phyloP scores from a whole-genome alignment of 352 stramenopile species.

The Aphanomyces euteiches region DNA sequence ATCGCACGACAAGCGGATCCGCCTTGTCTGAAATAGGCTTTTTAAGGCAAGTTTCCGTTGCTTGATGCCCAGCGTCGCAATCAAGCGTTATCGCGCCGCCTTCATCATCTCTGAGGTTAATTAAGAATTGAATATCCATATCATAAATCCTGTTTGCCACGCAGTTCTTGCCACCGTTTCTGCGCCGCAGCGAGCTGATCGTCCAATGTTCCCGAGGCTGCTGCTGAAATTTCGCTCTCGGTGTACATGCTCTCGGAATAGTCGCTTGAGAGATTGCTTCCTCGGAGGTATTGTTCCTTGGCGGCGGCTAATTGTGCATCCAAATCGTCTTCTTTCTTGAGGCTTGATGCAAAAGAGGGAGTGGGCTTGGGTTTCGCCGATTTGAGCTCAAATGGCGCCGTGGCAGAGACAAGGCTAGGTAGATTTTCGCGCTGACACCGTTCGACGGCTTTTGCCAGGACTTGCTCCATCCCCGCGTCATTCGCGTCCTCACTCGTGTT shows the following conservation, averaged over 20 bases:
- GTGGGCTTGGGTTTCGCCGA: not conserved
- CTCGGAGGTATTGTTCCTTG: not conserved
- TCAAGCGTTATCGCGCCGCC: too few relatives aligned
- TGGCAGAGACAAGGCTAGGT: not conserved
- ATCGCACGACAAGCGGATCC: too few relatives aligned
- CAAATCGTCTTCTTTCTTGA: constrained; percentile 1
- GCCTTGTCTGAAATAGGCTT: too few relatives aligned
- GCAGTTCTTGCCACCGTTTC: too few relatives aligned
- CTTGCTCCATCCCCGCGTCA: not conserved
- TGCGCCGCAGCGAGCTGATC: too few relatives aligned
- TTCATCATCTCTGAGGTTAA: too few relatives aligned
- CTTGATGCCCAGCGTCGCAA: too few relatives aligned
- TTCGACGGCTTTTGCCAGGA: not conserved
- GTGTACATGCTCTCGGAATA: constrained; percentile 4
- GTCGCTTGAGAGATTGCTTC: constrained; percentile 1
- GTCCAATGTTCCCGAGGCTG: not conserved
- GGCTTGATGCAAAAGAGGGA: not conserved
- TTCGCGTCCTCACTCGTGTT: not conserved
- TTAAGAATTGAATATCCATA: too few relatives aligned
- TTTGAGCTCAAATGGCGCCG: not conserved
- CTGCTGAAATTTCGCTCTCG: not conserved
- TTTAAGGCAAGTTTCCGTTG: too few relatives aligned
- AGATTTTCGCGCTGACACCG: not conserved
- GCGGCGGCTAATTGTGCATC: constrained; percentile 25
- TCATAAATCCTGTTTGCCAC: too few relatives aligned